A percentile compares a stretch with the other conserved stretches of the same genome.
Evolutionary conservation across 768 basidiomycete species (phyloP).

Genomic region (Amanita molliuscula): DNA sequence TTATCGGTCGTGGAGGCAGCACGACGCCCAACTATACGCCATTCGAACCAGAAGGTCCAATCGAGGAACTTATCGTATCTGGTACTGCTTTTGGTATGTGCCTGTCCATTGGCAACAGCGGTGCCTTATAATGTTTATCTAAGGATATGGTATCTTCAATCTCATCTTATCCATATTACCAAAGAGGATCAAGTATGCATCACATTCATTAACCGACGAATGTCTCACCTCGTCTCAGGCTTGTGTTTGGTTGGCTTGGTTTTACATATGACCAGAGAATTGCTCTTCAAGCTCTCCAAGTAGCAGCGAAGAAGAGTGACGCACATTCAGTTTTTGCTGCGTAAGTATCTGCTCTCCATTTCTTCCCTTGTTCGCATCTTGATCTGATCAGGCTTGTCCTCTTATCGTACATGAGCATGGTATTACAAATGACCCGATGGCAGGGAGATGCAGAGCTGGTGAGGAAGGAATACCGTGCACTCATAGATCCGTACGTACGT

Average conservation of each 20-base stretch:
- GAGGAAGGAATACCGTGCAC: constrained; percentile 47
- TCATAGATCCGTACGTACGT: constrained; percentile 57
- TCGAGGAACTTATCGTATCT: constrained; percentile 65
- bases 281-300: constrained; percentile 57
- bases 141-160: constrained; percentile 67
- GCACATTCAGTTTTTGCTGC: constrained; percentile 73
- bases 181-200: constrained; percentile 50
- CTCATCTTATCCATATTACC: constrained; percentile 72
- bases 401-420: constrained; percentile 72
- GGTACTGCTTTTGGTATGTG: constrained; percentile 68
- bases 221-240: constrained; percentile 24
- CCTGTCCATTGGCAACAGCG: constrained; percentile 11
- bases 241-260: constrained; percentile 66
- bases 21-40: neutral
- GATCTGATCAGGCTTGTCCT: constrained; percentile 47
- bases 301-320: constrained; percentile 57
- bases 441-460: constrained; percentile 65
- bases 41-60: constrained; percentile 33
- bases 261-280: constrained; percentile 63
- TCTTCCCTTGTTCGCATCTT: neutral
- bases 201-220: neutral
- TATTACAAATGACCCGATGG: constrained; percentile 62
- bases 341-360: constrained; percentile 24
- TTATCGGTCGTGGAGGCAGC: neutral
- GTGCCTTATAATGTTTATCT: neutral